Evolutionary conservation across 2,329 filamentous ascomycete species (phyloP), one percentile per base, ranked within the genome.

Genomic region (Diaporthe destruens): DNA sequence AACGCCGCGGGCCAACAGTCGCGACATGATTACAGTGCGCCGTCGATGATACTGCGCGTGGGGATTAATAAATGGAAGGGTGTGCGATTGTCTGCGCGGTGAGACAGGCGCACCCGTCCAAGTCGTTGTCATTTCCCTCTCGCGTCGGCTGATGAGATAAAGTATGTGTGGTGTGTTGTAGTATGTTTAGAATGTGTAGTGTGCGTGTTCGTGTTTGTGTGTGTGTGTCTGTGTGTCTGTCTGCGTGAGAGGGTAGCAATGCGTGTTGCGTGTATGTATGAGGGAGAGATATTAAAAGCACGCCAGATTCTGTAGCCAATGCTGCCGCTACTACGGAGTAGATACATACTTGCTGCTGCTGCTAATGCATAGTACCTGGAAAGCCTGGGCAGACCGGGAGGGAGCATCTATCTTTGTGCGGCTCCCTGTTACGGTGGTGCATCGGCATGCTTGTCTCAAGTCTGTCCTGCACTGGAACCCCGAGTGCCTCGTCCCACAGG

Each of bases 401-500:
- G 57, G 6, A 14, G 34, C 11, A 42, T 18, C 14, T 42, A 12
- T n/a, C 25, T 47, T 47, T 66, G 32, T 53, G 61, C 47, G 47
- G 44, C 61, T 66, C 61, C 47, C 61, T 66, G 61, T 53, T 53
- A 66, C 61, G 47, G 32, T 53, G 61, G 47, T 66, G 47, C 61
- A 66, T 53, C 61, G 61, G 47, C 61, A 66, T 66, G 61, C 47
- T 16, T 66, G 61, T 66, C 61, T 66, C 61, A 66, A 66, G 61
- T 66, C 61, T 66, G 61, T 66, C 61, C 61, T 66, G 61, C 61
- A 66, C 61, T 66, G 61, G 61, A 66, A 66, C 61, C 61, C 47
- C 61, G 32, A 66, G 61, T 53, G 61, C 61, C 39, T 66, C 47
- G 61, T 66, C 14, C 61, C 44, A 65, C 61, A 18, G 61, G 7